A percentile compares a stretch with the other conserved stretches of the same genome.
Evolutionary conservation across 192 early-diverging fungal genomes (phyloP).

Genomic region (Gamsiella multidivaricata): DNA sequence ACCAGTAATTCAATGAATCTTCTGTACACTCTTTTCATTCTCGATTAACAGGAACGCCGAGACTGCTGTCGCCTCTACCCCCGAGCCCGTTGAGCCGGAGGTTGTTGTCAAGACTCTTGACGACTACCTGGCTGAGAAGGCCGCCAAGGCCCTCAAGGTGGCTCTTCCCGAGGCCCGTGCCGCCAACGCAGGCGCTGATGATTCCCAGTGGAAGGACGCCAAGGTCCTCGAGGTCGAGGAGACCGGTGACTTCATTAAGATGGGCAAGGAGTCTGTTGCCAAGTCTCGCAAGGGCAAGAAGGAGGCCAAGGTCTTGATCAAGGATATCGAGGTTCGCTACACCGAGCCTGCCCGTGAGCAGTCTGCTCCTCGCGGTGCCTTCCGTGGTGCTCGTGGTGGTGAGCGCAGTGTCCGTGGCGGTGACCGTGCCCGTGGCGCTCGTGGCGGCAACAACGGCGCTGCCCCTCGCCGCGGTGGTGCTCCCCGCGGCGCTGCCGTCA

Average conservation of each 20-base stretch:
- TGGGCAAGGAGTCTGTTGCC: constrained; percentile 67
- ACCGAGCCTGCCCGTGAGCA: constrained; percentile 53
- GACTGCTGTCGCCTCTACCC: constrained; percentile 51
- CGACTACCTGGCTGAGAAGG: constrained; percentile 85
- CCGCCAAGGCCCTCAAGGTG: constrained; percentile 68
- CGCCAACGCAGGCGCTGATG: constrained; percentile 91
- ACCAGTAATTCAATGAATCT: too few relatives aligned
- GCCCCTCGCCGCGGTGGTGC: constrained; percentile 34
- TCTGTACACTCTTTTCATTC: neutral
- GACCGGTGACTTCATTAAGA: constrained; percentile 77
- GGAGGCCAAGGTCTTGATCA: constrained; percentile 76
- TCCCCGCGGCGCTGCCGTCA: constrained; percentile 66
- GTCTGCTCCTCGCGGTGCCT: constrained; percentile 39
- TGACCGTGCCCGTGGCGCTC: constrained; percentile 57
- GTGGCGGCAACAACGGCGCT: constrained; percentile 50
- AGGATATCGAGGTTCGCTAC: constrained; percentile 78
- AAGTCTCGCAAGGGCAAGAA: constrained; percentile 61
- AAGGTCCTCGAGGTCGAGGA: constrained; percentile 78
- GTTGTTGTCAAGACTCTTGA: constrained; percentile 87
- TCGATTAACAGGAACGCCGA: constrained; percentile 23
- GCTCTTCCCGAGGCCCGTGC: constrained; percentile 75
- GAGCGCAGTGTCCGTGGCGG: constrained; percentile 51
- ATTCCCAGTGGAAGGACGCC: constrained; percentile 84
- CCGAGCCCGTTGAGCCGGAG: constrained; percentile 72
- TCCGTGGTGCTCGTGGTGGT: constrained; percentile 58